Percentiles rank a stretch among this genome's conserved stretches.
Conservation (phyloP, 768 basidiomycete species). For the Hypholoma fasciculare region DNA sequence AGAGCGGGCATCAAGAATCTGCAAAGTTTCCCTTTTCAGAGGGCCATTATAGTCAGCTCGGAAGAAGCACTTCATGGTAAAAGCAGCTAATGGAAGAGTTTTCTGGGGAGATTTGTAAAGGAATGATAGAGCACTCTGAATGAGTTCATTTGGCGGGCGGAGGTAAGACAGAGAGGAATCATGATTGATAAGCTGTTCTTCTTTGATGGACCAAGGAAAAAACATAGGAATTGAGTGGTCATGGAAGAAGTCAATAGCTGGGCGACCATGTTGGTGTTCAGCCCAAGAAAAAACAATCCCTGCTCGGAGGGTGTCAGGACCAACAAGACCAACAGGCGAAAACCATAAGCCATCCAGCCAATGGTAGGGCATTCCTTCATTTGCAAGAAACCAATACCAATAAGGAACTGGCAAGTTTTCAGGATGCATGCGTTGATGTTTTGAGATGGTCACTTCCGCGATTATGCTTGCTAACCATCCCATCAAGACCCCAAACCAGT, state of each 20-base stretch:
- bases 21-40: not conserved
- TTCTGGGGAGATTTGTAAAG: not conserved
- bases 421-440: not conserved
- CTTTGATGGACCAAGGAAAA: not conserved
- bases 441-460: not conserved
- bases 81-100: not conserved
- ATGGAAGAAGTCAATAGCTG: not conserved
- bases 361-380: not conserved
- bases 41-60: not conserved
- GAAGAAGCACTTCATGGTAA: not conserved
- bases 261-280: not conserved
- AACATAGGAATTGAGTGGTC: not conserved
- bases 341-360: not conserved
- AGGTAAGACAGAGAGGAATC: not conserved
- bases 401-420: not conserved
- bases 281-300: not conserved
- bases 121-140: not conserved
- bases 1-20: not conserved
- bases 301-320: not conserved
- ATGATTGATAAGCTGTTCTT: not conserved
- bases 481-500: constrained; percentile 2
- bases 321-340: not conserved
- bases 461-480: not conserved
- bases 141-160: not conserved
- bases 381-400: not conserved